Percentiles rank a stretch among this genome's conserved stretches.
phyloP scores from a whole-genome alignment of 1,284 basidiomycete genomes.

The Entoloma clypeatum region DNA sequence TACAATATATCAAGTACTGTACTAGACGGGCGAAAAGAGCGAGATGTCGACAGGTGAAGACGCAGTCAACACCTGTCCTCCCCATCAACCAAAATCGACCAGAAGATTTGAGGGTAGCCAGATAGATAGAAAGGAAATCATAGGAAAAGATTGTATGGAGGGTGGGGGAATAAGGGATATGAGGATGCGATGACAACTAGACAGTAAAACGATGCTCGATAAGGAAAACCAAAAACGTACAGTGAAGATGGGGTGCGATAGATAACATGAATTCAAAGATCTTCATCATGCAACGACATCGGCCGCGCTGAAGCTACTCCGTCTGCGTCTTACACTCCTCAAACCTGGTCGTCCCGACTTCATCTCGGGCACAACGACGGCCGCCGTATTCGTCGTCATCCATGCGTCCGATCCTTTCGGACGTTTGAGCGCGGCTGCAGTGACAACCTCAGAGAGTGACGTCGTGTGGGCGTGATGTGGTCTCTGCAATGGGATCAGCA shows the following conservation, averaged over 20 bases:
- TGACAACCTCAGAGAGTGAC: conserved; percentile 51
- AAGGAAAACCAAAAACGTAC: conserved; percentile 10
- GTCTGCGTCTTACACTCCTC: conserved; percentile 62
- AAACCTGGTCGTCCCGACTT: conserved; percentile 69
- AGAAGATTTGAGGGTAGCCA: conserved; percentile 14
- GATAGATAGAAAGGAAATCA: conserved; percentile 10
- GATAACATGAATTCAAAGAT: conserved; percentile 1
- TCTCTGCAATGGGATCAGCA: conserved; percentile 55
- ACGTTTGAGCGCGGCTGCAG: conserved; percentile 34
- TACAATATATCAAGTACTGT: too few species aligned
- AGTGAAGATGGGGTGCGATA: not conserved
- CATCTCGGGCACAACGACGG: conserved; percentile 61
- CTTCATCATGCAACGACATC: conserved; percentile 68
- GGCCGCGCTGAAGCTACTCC: conserved; percentile 79
- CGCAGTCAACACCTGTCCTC: too few species aligned
- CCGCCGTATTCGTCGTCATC: conserved; percentile 68
- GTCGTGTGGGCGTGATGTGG: conserved; percentile 41
- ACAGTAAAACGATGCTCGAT: conserved; percentile 6
- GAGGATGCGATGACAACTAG: conserved; percentile 15
- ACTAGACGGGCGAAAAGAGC: too few species aligned
- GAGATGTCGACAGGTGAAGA: too few species aligned
- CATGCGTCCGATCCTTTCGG: conserved; percentile 51
- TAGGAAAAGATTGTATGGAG: conserved; percentile 18
- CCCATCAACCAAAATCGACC: too few species aligned
- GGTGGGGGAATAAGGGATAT: conserved; percentile 14